Evolutionary conservation across 768 basidiomycete genomes (phyloP).

Genomic region (Brasilioporus rufonigricans): DNA sequence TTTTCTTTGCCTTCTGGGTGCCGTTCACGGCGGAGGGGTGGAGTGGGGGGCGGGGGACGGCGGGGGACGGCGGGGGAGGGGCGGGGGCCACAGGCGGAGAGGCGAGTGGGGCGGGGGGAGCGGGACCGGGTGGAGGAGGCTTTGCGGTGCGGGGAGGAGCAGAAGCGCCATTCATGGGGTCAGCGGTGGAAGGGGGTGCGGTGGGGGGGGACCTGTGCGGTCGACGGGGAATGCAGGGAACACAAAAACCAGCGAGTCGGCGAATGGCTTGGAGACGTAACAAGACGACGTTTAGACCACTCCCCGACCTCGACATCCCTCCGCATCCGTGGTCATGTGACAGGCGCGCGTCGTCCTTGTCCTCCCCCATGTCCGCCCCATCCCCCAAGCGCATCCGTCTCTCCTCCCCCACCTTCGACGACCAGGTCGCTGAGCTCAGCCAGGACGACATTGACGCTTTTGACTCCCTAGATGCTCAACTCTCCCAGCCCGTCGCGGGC

Average conservation of each 20-base stretch:
- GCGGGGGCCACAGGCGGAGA: conserved; percentile 32
- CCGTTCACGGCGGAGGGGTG: conserved; percentile 34
- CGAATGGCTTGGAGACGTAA: conserved; percentile 20
- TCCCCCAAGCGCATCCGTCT: conserved; percentile 62
- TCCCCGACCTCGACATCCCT: too few species aligned
- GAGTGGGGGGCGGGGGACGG: conserved; percentile 43
- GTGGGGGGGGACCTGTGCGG: too few species aligned
- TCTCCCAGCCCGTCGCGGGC: too few species aligned
- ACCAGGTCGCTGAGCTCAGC: conserved; percentile 48
- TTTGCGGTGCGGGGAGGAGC: conserved; percentile 40
- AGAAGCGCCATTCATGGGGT: conserved; percentile 49
- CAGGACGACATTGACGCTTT: conserved; percentile 55
- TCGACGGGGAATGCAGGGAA: conserved; percentile 32
- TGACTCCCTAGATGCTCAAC: conserved; percentile 50
- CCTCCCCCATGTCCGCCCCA: conserved; percentile 14
- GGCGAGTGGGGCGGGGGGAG: conserved; percentile 52
- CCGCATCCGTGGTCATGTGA: conserved; percentile 22
- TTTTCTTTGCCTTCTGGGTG: conserved; percentile 64
- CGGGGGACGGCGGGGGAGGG: conserved; percentile 51
- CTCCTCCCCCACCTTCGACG: conserved; percentile 65
- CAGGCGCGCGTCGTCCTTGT: too few species aligned
- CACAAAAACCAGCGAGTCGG: too few species aligned
- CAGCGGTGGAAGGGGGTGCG: too few species aligned
- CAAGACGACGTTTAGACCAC: too few species aligned
- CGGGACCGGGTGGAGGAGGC: conserved; percentile 56